A percentile compares a stretch with the other conserved stretches of the same genome.
Evolutionary conservation across 2,329 filamentous ascomycete genomes (phyloP).

Genomic region (Sporothrix pseudoabietina): DNA sequence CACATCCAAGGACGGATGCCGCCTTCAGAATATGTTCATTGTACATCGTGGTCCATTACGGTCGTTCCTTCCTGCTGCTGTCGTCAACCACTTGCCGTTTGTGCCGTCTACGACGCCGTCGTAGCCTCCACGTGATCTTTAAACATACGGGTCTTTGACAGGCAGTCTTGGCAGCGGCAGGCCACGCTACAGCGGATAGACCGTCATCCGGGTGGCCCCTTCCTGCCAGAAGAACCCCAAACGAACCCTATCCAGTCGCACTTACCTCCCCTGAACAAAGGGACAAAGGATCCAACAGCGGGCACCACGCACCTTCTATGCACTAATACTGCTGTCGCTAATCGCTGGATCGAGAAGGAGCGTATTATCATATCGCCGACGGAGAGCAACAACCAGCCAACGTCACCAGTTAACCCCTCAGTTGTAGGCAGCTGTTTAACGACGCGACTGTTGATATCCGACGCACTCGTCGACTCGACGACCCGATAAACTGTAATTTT

Average conservation of each 20-base stretch:
- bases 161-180: not conserved
- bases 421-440: not conserved
- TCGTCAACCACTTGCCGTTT: not conserved
- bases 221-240: not conserved
- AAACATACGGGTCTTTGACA: not conserved
- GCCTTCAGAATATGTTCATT: no score
- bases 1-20: no score
- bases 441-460: not conserved
- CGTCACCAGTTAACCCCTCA: not conserved
- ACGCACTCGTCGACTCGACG: not conserved
- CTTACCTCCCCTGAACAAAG: not conserved
- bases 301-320: not conserved
- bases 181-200: constrained; percentile 7
- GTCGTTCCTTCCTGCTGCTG: not conserved
- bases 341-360: not conserved
- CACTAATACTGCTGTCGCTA: not conserved
- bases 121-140: not conserved
- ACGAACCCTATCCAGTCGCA: not conserved
- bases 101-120: not conserved
- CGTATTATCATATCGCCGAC: not conserved
- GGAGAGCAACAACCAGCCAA: not conserved
- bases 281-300: not conserved
- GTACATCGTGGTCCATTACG: no score
- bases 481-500: not conserved
- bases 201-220: constrained; percentile 10